A percentile compares a stretch with the other conserved stretches of the same genome.
Evolutionary conservation across 257 asterid species (phyloP).

Genomic region (Osmanthus fragrans): DNA sequence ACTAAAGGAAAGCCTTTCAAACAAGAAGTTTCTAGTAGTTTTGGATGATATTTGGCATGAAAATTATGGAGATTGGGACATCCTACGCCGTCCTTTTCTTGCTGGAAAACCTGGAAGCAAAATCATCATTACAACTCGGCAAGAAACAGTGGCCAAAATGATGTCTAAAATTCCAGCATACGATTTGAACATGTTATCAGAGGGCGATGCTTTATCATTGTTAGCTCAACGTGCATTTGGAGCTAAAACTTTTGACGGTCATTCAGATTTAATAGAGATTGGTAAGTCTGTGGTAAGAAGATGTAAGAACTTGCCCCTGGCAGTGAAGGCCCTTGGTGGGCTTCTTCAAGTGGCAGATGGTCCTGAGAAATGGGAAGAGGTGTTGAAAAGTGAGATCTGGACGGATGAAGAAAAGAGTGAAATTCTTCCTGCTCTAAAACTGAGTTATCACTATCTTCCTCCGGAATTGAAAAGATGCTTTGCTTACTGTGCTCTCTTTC

Average conservation of each 20-base stretch:
- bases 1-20: conserved; percentile 6
- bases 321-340: conserved; percentile 16
- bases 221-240: conserved; percentile 19
- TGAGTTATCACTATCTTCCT: conserved; percentile 34
- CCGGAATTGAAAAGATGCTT: conserved; percentile 24
- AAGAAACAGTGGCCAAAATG: conserved; percentile 8
- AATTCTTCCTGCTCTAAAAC: conserved; percentile 18
- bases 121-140: conserved; percentile 23
- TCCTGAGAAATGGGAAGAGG: conserved; percentile 17
- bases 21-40: conserved; percentile 14
- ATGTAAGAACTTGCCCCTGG: conserved; percentile 23
- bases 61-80: background rate
- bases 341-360: background rate
- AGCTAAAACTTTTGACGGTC: background rate
- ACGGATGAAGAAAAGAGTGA: background rate
- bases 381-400: conserved; percentile 29
- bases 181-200: background rate
- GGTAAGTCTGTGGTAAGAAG: conserved; percentile 6
- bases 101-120: conserved; percentile 19
- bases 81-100: conserved; percentile 1
- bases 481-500: conserved; percentile 32
- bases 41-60: conserved; percentile 31
- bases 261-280: background rate
- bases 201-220: conserved; percentile 12
- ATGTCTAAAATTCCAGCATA: background rate